Evolutionary conservation across 2,329 filamentous ascomycete genomes (phyloP), one percentile per base, ranked within the genome.

Genomic region (Truncatella angustata): DNA sequence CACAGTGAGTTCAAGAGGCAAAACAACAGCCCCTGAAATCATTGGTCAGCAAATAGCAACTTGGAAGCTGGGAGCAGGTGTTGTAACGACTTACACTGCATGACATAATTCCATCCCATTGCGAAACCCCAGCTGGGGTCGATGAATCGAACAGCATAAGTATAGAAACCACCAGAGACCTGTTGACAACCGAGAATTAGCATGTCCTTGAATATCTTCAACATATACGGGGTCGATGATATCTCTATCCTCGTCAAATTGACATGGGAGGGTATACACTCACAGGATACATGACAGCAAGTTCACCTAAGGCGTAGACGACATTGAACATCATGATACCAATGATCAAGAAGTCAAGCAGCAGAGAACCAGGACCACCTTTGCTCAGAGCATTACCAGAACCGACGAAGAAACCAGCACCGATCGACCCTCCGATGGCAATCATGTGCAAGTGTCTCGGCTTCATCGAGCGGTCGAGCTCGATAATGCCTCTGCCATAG

Each of bases 321-420:
- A 82, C 81, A 58, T 81, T 80, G 61, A 83, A 79, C 67, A 84
- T 79, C 79, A 84, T 82, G 58, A 79, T 54, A 62, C 81, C 80
- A 52, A 82, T 78, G 52, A 83, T 79, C 14, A 77, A 53, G 59
- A 83, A 84, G 50, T 76, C 73, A 44, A 78, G 66, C 12, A 78
- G 60, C 7, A 77, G 60, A 43, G 70, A 72, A 2, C 64, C 74
- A 23, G 75, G 75, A 14, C 72, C 72, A 66, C 79, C 79, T 21
- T 62, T 74, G 54, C 59, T 56, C 11, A 84, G 69, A 51, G 78
- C 78, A 56, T 70, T 64, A 54, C 80, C 80, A 10, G 78, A 80
- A 60, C 81, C 80, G 56, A 84, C 81, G 66, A 83, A 84, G 73
- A 84, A 82, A 68, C 81, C 81, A 54, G 81, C 80, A 63, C 81